Conservation (phyloP, 345 rosid species). For the Durio zibethinus region DNA sequence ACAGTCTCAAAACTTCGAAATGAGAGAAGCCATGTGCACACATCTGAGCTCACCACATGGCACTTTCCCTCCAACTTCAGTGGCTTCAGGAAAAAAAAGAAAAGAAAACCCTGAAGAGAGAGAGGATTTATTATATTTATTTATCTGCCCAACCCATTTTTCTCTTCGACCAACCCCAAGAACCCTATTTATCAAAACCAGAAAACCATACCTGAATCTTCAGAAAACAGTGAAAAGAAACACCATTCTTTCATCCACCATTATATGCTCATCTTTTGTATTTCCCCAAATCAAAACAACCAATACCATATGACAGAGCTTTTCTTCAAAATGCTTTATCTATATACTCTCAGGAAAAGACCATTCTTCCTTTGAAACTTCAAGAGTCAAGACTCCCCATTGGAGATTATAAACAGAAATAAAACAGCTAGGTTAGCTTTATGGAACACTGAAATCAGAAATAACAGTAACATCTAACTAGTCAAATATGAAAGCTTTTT, state of each 20-base stretch:
- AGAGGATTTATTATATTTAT: background rate
- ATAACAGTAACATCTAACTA: background rate
- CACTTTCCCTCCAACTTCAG: conserved; percentile 24
- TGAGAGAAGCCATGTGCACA: background rate
- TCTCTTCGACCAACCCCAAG: conserved; percentile 14
- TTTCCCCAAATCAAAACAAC: background rate
- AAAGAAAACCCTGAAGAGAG: background rate
- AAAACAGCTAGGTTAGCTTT: background rate
- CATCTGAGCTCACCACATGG: conserved; percentile 8
- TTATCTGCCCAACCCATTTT: conserved; percentile 9
- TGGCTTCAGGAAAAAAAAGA: conserved; percentile 11
- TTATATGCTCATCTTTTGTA: background rate
- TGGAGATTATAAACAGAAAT: background rate
- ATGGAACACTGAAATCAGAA: background rate
- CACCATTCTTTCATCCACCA: conserved; percentile 1
- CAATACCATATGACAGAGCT: background rate
- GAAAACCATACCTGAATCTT: conserved; percentile 8
- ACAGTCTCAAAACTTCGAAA: conserved; percentile 44
- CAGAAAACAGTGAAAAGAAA: conserved; percentile 7
- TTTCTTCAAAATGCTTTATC: conserved; percentile 10
- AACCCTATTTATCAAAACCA: conserved; percentile 21
- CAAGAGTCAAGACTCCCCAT: background rate
- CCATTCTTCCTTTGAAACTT: conserved; percentile 3
- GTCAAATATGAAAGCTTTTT: background rate
- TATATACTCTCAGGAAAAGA: background rate